These are phyloP conservation scores for Lasiosphaeriaceae sp. DNA, from an alignment of 495 filamentous ascomycete genomes.

Conservation along the genomic window DNA sequence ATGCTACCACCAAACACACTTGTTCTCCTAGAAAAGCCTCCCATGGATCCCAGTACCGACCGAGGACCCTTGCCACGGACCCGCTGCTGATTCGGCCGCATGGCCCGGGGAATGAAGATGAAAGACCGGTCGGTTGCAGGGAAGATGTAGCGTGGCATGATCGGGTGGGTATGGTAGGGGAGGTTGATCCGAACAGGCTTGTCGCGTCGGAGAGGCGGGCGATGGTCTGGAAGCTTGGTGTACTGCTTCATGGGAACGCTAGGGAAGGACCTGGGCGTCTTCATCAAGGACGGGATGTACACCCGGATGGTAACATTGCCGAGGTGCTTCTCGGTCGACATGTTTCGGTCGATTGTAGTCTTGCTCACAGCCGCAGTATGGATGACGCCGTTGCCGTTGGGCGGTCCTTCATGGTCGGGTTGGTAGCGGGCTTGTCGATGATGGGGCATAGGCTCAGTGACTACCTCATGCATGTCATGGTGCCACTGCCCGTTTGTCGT, in stretches of 20 bases:
- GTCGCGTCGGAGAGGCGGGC: slow-evolving; percentile 89
- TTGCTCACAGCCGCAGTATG: slow-evolving; percentile 39
- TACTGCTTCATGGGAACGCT: slow-evolving; percentile 77
- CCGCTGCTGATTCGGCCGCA: slow-evolving; percentile 86
- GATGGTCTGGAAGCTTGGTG: slow-evolving; percentile 89
- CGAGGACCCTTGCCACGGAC: slow-evolving; percentile 65
- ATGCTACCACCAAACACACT: slow-evolving; percentile 68
- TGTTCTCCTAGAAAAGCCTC: slow-evolving; percentile 67
- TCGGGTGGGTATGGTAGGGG: slow-evolving; percentile 53
- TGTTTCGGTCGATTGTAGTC: slow-evolving; percentile 53
- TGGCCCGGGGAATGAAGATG: slow-evolving; percentile 93
- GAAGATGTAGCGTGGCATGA: slow-evolving; percentile 80
- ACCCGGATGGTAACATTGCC: slow-evolving; percentile 84
- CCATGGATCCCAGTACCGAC: slow-evolving; percentile 60
- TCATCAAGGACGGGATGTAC: slow-evolving; percentile 65
- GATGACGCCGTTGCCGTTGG: slow-evolving; percentile 45
- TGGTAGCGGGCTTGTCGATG: slow-evolving; percentile 31
- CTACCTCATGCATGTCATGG: slow-evolving; percentile 91
- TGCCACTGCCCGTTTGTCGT: slow-evolving; percentile 74
- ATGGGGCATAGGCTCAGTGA: slow-evolving; percentile 46
- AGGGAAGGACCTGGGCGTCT: slow-evolving; percentile 63
- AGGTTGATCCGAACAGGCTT: slow-evolving; percentile 95
- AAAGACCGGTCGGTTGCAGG: slow-evolving; percentile 87
- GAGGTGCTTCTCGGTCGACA: slow-evolving; percentile 55
- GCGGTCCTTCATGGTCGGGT: slow-evolving; percentile 36